These are phyloP conservation scores for Ustilago hordei DNA, from an alignment of 1,284 basidiomycete genomes.

Conservation along the genomic window DNA sequence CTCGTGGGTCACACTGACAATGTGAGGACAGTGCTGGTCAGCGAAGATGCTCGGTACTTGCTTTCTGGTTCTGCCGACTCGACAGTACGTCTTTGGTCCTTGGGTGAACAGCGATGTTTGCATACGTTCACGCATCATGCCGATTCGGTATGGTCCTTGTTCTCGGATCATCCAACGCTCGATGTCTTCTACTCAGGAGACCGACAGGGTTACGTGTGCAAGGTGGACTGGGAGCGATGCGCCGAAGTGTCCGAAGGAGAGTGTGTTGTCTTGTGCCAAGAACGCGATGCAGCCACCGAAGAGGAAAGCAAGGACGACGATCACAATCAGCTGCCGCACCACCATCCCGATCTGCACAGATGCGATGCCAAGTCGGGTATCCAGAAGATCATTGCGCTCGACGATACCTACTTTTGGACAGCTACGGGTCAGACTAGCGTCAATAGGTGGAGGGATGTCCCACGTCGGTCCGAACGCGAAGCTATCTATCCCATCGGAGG, in stretches of 20 bases:
- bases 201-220: slow-evolving; percentile 86
- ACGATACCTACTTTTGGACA: slow-evolving; percentile 90
- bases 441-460: slow-evolving; percentile 80
- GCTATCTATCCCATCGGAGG: slow-evolving; percentile 53
- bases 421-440: slow-evolving; percentile 85
- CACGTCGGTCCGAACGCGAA: slow-evolving; percentile 51
- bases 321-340: slow-evolving; percentile 6
- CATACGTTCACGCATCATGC: slow-evolving; percentile 97
- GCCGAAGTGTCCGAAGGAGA: slow-evolving; percentile 86
- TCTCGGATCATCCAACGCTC: slow-evolving; percentile 86
- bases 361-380: slow-evolving; percentile 76
- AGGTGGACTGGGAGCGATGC: slow-evolving; percentile 86
- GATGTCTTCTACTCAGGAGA: slow-evolving; percentile 97
- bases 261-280: slow-evolving; percentile 78
- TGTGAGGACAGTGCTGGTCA: slow-evolving; percentile 87
- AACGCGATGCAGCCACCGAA: slow-evolving; percentile 19
- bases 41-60: slow-evolving; percentile 84
- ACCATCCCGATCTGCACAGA: slow-evolving; percentile 48
- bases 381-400: slow-evolving; percentile 84
- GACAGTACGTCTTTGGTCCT: slow-evolving; percentile 91
- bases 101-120: slow-evolving; percentile 86
- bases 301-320: slow-evolving; percentile 9
- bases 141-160: slow-evolving; percentile 93
- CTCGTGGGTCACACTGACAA: slow-evolving; percentile 90
- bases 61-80: slow-evolving; percentile 71